A percentile compares a stretch with the other conserved stretches of the same genome.
Evolutionary conservation across 2,329 filamentous ascomycete genomes (phyloP).

Genomic region (Exophiala viscosa): DNA sequence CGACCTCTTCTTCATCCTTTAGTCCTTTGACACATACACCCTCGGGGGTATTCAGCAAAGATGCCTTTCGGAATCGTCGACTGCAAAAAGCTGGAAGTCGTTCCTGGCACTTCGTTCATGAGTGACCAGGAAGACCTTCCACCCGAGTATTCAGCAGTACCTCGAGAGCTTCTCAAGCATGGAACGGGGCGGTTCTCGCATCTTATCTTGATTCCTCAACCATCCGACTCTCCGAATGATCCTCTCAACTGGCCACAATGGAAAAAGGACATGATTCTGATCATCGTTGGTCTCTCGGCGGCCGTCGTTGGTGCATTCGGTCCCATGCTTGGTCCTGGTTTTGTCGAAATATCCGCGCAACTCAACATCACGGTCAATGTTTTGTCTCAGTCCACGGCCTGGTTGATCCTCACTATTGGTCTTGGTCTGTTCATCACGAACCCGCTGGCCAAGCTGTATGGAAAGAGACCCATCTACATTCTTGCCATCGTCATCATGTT

Average conservation of each 20-base stretch:
- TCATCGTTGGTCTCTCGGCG: conserved; percentile 46
- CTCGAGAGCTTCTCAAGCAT: conserved; percentile 30
- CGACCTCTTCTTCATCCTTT: neutral
- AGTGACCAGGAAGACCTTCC: conserved; percentile 41
- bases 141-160: conserved; percentile 43
- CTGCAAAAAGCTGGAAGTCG: conserved; percentile 30
- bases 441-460: conserved; percentile 40
- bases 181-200: conserved; percentile 29
- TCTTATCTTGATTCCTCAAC: conserved; percentile 29
- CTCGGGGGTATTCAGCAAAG: neutral
- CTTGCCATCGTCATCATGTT: conserved; percentile 35
- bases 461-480: conserved; percentile 42
- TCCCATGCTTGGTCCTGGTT: conserved; percentile 51
- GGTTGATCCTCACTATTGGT: conserved; percentile 30
- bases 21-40: neutral
- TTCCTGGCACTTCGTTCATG: conserved; percentile 34
- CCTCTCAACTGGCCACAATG: conserved; percentile 37
- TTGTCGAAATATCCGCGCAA: conserved; percentile 42
- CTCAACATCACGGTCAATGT: conserved; percentile 24
- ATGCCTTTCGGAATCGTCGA: conserved; percentile 34
- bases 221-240: conserved; percentile 31
- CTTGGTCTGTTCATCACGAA: conserved; percentile 40
- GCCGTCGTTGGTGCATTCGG: conserved; percentile 51
- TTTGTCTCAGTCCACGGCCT: conserved; percentile 19
- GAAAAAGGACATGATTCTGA: conserved; percentile 46